Evolutionary conservation across 805 yeast species (phyloP).

Genomic region (Zygoascus bituminiphila): DNA sequence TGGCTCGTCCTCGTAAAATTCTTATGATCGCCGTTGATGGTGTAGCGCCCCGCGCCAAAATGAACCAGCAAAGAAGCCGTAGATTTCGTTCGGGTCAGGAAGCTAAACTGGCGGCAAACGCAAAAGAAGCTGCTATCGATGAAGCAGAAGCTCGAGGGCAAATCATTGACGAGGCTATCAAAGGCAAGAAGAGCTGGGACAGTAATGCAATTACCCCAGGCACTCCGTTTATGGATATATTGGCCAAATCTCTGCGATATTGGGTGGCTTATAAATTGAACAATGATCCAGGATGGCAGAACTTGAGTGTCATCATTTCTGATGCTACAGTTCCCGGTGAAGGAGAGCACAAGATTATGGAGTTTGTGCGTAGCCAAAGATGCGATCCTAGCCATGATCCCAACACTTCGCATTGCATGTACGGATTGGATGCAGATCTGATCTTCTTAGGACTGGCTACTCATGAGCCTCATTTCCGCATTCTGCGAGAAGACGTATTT

Average conservation of each 20-base stretch:
- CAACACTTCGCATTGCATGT: slow-evolving; percentile 90
- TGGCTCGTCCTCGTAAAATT: slow-evolving; percentile 93
- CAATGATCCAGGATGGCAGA: slow-evolving; percentile 89
- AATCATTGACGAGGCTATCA: slow-evolving; percentile 64
- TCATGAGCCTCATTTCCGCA: slow-evolving; percentile 94
- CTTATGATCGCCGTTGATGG: slow-evolving; percentile 97
- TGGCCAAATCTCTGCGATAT: slow-evolving; percentile 74
- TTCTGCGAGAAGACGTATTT: slow-evolving; percentile 93
- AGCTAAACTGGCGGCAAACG: slow-evolving; percentile 74
- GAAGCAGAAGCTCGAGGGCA: slow-evolving; percentile 63
- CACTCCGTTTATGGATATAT: slow-evolving; percentile 91
- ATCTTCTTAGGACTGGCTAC: slow-evolving; percentile 94
- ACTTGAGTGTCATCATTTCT: slow-evolving; percentile 79
- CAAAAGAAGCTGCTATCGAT: slow-evolving; percentile 49
- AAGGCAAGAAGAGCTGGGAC: slow-evolving; percentile 77
- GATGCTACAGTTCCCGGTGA: slow-evolving; percentile 99
- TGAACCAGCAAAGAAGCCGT: slow-evolving; percentile 96
- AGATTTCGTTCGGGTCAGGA: slow-evolving; percentile 90
- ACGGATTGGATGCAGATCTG: slow-evolving; percentile 96
- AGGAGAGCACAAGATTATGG: slow-evolving; percentile 98
- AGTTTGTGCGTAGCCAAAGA: slow-evolving; percentile 83
- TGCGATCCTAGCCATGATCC: slow-evolving; percentile 82
- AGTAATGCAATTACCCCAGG: slow-evolving; percentile 97
- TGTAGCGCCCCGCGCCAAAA: slow-evolving; percentile 97
- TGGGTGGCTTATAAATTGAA: slow-evolving; percentile 89